These are phyloP conservation scores for Teratosphaeria nubilosa DNA, from an alignment of 2,329 filamentous ascomycete genomes.

Conservation along the genomic window DNA sequence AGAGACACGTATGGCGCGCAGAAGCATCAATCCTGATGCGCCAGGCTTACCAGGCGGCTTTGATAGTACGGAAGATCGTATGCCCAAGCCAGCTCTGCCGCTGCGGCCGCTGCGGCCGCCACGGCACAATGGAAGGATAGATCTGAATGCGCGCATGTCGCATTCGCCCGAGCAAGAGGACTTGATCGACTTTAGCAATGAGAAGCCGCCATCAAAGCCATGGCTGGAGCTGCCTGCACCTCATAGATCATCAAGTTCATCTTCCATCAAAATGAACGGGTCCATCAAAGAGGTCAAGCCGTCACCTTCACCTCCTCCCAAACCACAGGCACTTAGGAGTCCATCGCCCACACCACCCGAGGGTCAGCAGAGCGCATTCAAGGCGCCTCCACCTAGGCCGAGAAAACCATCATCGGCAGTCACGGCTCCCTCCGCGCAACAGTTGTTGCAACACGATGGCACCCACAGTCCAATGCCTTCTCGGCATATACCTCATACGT, in stretches of 20 bases:
- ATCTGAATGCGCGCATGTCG: constrained; percentile 1
- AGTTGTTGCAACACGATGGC: constrained; percentile 2
- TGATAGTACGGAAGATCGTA: constrained; percentile 1
- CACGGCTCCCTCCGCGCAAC: constrained; percentile 8
- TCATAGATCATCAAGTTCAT: not conserved
- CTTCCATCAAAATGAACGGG: constrained; percentile 10
- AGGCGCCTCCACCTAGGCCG: constrained; percentile 25
- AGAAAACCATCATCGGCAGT: constrained; percentile 27
- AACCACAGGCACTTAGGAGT: constrained; percentile 30
- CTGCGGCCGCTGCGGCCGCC: constrained; percentile 26
- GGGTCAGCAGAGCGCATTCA: constrained; percentile 9
- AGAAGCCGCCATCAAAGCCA: constrained; percentile 22
- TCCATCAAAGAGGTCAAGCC: constrained; percentile 15
- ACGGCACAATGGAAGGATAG: not conserved
- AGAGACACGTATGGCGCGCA: constrained; percentile 24
- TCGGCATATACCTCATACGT: constrained; percentile 1
- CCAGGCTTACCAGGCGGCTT: constrained; percentile 5
- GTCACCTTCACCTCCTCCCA: constrained; percentile 24
- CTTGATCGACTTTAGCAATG: constrained; percentile 41
- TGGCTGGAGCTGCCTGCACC: constrained; percentile 10
- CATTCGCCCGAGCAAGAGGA: constrained; percentile 26
- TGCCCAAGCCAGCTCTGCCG: constrained; percentile 26
- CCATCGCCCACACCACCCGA: constrained; percentile 21
- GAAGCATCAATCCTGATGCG: constrained; percentile 28
- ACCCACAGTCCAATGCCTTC: constrained; percentile 2